phyloP scores from a whole-genome alignment of 2,329 filamentous ascomycete genomes.

The Cladosporium sp. region DNA sequence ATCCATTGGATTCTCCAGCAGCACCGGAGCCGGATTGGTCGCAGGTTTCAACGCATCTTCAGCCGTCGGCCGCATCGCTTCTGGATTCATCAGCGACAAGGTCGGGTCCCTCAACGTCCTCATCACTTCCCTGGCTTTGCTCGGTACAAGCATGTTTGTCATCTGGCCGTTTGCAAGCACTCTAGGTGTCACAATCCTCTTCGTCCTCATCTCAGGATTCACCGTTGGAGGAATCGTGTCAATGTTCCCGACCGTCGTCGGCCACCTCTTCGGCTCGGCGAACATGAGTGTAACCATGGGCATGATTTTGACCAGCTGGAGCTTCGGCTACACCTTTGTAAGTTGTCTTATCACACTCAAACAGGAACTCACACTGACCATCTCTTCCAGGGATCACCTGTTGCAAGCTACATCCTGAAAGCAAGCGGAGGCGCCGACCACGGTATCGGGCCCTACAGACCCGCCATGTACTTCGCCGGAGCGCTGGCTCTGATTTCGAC shows the following conservation, averaged over 20 bases:
- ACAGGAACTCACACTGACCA: not conserved
- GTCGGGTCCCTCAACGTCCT: conserved; percentile 61
- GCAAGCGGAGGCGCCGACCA: conserved; percentile 52
- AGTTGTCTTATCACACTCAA: conserved; percentile 31
- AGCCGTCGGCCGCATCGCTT: conserved; percentile 58
- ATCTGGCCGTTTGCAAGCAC: conserved; percentile 63
- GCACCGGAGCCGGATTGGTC: conserved; percentile 43
- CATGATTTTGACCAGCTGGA: conserved; percentile 64
- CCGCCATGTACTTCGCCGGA: conserved; percentile 64
- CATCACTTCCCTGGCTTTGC: conserved; percentile 54
- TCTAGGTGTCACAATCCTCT: conserved; percentile 56
- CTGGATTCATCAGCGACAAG: conserved; percentile 56
- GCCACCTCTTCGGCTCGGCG: conserved; percentile 57
- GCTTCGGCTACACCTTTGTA: conserved; percentile 61
- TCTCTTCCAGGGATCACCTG: conserved; percentile 51
- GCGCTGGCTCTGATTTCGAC: conserved; percentile 10
- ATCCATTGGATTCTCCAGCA: conserved; percentile 57
- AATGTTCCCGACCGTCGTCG: conserved; percentile 64
- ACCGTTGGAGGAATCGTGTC: conserved; percentile 66
- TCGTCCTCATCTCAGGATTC: conserved; percentile 62
- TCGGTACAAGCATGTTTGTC: conserved; percentile 60
- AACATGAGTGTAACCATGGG: conserved; percentile 56
- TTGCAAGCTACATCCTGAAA: conserved; percentile 61
- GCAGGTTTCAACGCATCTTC: conserved; percentile 65
- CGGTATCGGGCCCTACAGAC: conserved; percentile 57